Conservation (phyloP, 1,284 basidiomycete genomes). For the Boletus smithii region DNA sequence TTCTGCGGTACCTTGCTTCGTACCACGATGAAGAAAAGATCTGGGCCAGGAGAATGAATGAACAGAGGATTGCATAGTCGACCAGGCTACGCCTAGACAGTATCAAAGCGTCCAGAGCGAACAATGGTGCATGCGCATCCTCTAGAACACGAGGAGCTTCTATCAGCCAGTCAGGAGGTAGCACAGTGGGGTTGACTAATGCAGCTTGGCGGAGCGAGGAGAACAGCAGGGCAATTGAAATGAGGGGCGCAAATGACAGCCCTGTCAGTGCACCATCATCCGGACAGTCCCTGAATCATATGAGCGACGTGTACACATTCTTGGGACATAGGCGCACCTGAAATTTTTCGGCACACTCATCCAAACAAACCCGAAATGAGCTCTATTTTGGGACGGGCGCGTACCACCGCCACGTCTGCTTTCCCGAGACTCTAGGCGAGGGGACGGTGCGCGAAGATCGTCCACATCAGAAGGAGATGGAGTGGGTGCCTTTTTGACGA, state of each 20-base stretch:
- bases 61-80: slow-evolving; percentile 75
- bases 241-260: slow-evolving; percentile 73
- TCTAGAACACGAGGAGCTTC: slow-evolving; percentile 59
- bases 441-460: slow-evolving; percentile 27
- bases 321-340: slow-evolving; percentile 44
- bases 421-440: slow-evolving; percentile 46
- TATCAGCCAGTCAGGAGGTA: slow-evolving; percentile 70
- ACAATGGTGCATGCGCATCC: slow-evolving; percentile 38
- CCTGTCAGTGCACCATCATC: slow-evolving; percentile 86
- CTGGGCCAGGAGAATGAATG: slow-evolving; percentile 75
- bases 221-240: slow-evolving; percentile 65
- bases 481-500: slow-evolving; percentile 26
- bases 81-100: slow-evolving; percentile 73
- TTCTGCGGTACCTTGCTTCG: slow-evolving; percentile 51
- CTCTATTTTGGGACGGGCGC: slow-evolving; percentile 36
- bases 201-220: slow-evolving; percentile 41
- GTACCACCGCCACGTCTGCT: slow-evolving; percentile 37
- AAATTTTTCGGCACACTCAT: slow-evolving; percentile 90
- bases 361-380: slow-evolving; percentile 71
- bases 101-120: slow-evolving; percentile 60
- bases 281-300: slow-evolving; percentile 57
- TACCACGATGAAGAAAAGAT: slow-evolving; percentile 71
- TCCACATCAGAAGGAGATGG: slow-evolving; percentile 24
- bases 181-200: slow-evolving; percentile 28
- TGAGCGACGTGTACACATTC: slow-evolving; percentile 6